phyloP scores from a whole-genome alignment of 108 stramenopile species.

The Skeletonema marinoi region DNA sequence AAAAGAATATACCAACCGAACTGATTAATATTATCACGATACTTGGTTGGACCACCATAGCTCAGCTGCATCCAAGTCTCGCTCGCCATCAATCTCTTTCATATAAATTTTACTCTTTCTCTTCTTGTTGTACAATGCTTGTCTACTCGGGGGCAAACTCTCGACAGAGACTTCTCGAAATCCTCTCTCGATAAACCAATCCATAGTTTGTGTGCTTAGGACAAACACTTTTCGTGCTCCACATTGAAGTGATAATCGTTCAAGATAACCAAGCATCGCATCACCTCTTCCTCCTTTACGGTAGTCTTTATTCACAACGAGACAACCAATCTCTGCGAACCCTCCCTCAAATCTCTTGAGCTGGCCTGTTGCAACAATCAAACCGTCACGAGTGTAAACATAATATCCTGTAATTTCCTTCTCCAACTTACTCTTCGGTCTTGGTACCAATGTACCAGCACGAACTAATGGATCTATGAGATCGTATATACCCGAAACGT shows the following conservation, averaged over 20 bases:
- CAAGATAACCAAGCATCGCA: conserved; percentile 95
- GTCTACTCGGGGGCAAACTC: conserved; percentile 73
- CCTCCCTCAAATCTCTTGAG: conserved; percentile 82
- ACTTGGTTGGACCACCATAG: conserved; percentile 73
- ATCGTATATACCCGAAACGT: conserved; percentile 86
- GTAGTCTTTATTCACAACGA: conserved; percentile 89
- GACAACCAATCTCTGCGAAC: conserved; percentile 93
- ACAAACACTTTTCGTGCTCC: conserved; percentile 86
- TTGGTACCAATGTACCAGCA: conserved; percentile 82
- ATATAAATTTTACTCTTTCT: conserved; percentile 89
- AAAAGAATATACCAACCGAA: too few relatives aligned
- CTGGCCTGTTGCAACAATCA: conserved; percentile 89
- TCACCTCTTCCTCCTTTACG: conserved; percentile 90
- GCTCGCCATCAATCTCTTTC: conserved; percentile 75
- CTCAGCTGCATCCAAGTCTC: conserved; percentile 87
- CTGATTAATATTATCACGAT: neutral
- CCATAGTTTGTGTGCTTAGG: conserved; percentile 94
- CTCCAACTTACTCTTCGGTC: conserved; percentile 78
- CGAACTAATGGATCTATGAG: conserved; percentile 87
- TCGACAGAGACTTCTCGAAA: conserved; percentile 78
- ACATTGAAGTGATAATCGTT: conserved; percentile 79
- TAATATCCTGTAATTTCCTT: conserved; percentile 85
- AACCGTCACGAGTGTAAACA: conserved; percentile 88
- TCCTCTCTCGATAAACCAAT: conserved; percentile 95
- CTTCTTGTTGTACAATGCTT: conserved; percentile 73